Evolutionary conservation across 164 flowering plant genomes (phyloP), one percentile per base, ranked within the genome.

Genomic region (Malania oleifera): DNA sequence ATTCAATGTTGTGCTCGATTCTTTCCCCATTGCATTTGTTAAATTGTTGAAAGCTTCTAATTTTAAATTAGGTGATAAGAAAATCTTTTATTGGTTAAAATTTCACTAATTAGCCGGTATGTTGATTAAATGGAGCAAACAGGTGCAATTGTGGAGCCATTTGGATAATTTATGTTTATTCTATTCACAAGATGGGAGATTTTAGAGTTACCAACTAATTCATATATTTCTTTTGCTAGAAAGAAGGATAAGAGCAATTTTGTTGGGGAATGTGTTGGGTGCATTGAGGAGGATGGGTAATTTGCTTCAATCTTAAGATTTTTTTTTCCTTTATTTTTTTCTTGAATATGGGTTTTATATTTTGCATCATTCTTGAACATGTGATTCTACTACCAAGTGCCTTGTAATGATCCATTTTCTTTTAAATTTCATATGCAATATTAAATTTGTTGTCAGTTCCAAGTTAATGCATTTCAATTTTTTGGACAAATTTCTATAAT

Each of bases 81-180:
- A 25, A 19, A 27, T 58, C 22, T 26, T 13, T 27, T 39, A 14
- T 26, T 52, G 31, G 34, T 48, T 20, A 11, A 5, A 12, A 11
- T 24, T 17, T 62, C 11, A 0, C 20, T 22, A 14, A 37, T 23
- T 37, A 7, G 14, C 31, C 5, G 10, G 8, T 56, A 31, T 31
- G 23, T 43, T 44, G 15, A 11, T 26, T 50, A 24, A 10, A 48
- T 61, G 54, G 23, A 69, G 26, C 46, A 34, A 62, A 51, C 75
- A 93, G 98, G 95, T 77, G 90, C 95, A 22, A 82, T 80, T 24
- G 96, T 93, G 65, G 89, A 87, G 67, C 95, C 97, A 48, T 93
- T 84, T 75, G 98, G 98, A 52, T 93, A 97, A 9, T 93, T 79
- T 84, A 77, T 81, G 57, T 90, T 96, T 51, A 74, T 84, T 70